Percentiles rank a stretch among this genome's conserved stretches.
phyloP scores from a whole-genome alignment of 179 eudicot species.

The Spergularia azorica region DNA sequence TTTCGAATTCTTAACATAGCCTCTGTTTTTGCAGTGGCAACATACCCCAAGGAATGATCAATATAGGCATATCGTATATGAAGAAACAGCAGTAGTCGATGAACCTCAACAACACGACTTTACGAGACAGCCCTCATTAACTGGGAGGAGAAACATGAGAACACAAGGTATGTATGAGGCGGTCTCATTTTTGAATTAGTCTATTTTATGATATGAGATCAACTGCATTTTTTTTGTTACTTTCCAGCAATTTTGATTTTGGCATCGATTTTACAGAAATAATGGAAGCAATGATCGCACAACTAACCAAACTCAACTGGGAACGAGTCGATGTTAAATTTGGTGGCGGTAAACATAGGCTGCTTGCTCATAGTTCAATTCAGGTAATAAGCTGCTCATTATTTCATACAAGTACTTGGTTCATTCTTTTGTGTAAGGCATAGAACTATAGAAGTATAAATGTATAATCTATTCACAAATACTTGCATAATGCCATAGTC shows the following conservation, averaged over 20 bases:
- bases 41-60: conserved; percentile 42
- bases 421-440: neutral
- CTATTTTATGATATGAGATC: neutral
- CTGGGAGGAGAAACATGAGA: conserved; percentile 33
- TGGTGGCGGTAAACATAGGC: conserved; percentile 63
- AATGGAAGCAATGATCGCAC: conserved; percentile 66
- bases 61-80: conserved; percentile 67
- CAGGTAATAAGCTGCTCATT: conserved; percentile 53
- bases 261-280: conserved; percentile 25
- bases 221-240: no score
- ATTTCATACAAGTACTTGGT: neutral
- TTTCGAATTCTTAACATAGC: neutral
- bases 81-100: conserved; percentile 36
- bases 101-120: conserved; percentile 26
- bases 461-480: no score
- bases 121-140: conserved; percentile 32
- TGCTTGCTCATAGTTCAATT: conserved; percentile 78
- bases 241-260: neutral
- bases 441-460: neutral
- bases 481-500: no score
- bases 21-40: conserved; percentile 40
- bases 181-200: neutral
- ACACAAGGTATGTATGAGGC: conserved; percentile 60
- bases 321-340: conserved; percentile 90
- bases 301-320: conserved; percentile 67